A percentile compares a stretch with the other conserved stretches of the same genome.
Conservation (phyloP, 305 asterid genomes). For the Fraxinus paxiana region DNA sequence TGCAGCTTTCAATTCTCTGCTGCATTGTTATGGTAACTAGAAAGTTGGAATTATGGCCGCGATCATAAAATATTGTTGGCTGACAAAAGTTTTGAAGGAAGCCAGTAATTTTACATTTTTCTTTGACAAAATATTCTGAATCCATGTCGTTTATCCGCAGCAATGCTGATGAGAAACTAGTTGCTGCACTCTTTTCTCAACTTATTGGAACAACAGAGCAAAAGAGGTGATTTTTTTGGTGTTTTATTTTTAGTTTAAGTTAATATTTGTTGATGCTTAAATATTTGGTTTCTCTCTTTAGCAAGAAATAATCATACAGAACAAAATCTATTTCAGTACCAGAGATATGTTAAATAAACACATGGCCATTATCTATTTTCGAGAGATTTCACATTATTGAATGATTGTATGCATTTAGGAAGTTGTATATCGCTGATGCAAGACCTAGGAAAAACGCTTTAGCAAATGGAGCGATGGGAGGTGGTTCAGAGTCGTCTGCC, state of each 20-base stretch:
- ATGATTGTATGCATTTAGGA: conserved; percentile 46
- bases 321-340: neutral
- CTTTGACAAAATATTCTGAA: conserved; percentile 17
- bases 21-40: conserved; percentile 2
- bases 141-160: conserved; percentile 43
- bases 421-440: conserved; percentile 95
- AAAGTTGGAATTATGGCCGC: conserved; percentile 10
- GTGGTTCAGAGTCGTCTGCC: conserved; percentile 99
- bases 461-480: conserved; percentile 99
- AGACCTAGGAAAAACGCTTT: conserved; percentile 96
- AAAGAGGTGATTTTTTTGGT: conserved; percentile 48
- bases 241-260: conserved; percentile 4
- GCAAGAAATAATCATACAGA: conserved; percentile 10
- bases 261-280: conserved; percentile 14
- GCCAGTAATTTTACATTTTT: conserved; percentile 9
- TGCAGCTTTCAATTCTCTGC: conserved; percentile 13
- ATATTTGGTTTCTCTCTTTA: conserved; percentile 10
- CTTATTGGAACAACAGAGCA: conserved; percentile 64
- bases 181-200: conserved; percentile 80
- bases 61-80: neutral
- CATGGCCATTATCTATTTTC: conserved; percentile 6
- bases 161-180: conserved; percentile 85
- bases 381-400: conserved; percentile 15
- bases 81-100: conserved; percentile 14
- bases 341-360: conserved; percentile 6